Conservation (phyloP, 2,329 filamentous ascomycete genomes). For the Aspergillus sp. region DNA sequence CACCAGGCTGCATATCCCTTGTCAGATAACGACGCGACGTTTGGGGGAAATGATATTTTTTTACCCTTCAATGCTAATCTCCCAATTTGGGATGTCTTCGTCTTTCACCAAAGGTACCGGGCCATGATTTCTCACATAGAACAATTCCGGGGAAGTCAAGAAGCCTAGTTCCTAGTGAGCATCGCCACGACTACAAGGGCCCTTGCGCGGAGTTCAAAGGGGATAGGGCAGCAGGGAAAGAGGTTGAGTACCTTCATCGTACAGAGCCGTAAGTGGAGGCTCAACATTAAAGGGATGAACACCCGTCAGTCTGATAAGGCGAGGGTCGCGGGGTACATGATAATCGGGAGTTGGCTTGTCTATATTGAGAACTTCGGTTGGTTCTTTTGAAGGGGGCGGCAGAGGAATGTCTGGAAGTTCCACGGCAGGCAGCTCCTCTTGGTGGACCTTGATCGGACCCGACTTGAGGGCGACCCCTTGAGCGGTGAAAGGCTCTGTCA, state of each 20-base stretch:
- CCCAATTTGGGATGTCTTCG: conserved; percentile 73
- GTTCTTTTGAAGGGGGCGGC: conserved; percentile 62
- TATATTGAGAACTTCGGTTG: conserved; percentile 66
- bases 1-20: conserved; percentile 58
- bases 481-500: conserved; percentile 19
- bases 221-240: neutral
- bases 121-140: conserved; percentile 92
- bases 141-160: conserved; percentile 80
- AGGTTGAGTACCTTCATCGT: conserved; percentile 54
- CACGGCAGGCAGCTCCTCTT: conserved; percentile 26
- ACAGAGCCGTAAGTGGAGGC: conserved; percentile 75
- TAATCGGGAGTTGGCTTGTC: conserved; percentile 81
- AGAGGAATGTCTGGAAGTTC: conserved; percentile 58
- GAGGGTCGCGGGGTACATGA: conserved; percentile 76
- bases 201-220: neutral
- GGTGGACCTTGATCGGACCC: conserved; percentile 27
- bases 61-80: conserved; percentile 75
- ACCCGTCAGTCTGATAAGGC: conserved; percentile 83
- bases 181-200: neutral
- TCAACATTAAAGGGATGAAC: conserved; percentile 91
- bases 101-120: conserved; percentile 75
- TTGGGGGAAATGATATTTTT: conserved; percentile 1
- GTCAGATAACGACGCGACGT: conserved; percentile 10
- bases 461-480: conserved; percentile 24
- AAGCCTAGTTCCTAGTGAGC: conserved; percentile 61